phyloP scores from a whole-genome alignment of 1,284 basidiomycete genomes.

The Xanthoconium separans region DNA sequence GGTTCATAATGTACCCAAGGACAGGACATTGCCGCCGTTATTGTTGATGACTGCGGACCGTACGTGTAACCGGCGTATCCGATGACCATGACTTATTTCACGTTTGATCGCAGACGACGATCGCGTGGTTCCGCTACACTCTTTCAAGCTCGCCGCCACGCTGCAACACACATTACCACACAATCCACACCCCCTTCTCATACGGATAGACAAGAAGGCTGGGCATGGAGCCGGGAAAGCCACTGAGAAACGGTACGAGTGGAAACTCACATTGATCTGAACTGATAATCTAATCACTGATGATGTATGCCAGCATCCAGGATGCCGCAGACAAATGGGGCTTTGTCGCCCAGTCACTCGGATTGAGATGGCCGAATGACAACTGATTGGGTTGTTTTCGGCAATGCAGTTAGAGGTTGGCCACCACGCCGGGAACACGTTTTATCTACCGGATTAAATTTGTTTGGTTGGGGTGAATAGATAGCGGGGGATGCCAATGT shows the following conservation, averaged over 20 bases:
- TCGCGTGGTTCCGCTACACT: slow-evolving; percentile 79
- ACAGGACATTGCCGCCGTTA: slow-evolving; percentile 63
- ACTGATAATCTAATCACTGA: slow-evolving; percentile 11
- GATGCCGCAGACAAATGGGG: slow-evolving; percentile 77
- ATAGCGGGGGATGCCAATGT: slow-evolving; percentile 3
- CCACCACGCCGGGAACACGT: slow-evolving; percentile 1
- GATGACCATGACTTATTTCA: slow-evolving; percentile 4
- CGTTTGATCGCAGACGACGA: slow-evolving; percentile 62
- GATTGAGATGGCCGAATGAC: slow-evolving; percentile 40
- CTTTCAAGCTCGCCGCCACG: slow-evolving; percentile 76
- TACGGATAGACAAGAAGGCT: slow-evolving; percentile 76
- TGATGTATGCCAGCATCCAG: slow-evolving; percentile 52
- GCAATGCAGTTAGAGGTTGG: not conserved
- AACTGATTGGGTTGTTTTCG: slow-evolving; percentile 8
- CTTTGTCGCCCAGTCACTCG: slow-evolving; percentile 68
- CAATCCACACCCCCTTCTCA: slow-evolving; percentile 68
- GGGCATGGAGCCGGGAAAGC: slow-evolving; percentile 82
- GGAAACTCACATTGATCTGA: not conserved
- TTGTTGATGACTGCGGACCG: slow-evolving; percentile 78
- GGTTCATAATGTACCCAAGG: slow-evolving; percentile 67
- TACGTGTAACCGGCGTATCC: slow-evolving; percentile 37
- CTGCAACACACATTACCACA: slow-evolving; percentile 63
- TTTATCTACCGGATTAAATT: not conserved
- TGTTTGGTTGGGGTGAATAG: not conserved
- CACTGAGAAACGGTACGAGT: slow-evolving; percentile 63